Evolutionary conservation across 805 yeast species (phyloP), one percentile per base, ranked within the genome.

Genomic region (Saturnispora diversa): DNA sequence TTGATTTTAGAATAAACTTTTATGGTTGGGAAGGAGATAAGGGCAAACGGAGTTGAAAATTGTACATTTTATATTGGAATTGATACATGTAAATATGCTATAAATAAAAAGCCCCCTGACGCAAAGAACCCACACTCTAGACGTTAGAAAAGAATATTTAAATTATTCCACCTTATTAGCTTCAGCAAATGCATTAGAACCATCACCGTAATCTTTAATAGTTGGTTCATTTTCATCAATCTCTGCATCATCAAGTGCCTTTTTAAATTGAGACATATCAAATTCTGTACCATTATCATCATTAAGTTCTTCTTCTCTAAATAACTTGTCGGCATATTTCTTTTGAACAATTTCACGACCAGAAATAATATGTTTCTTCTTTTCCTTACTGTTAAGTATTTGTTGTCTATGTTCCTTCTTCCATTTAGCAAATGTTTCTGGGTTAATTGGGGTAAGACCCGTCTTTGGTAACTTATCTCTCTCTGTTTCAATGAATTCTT

Each of bases 401-500:
- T 74, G 73, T 44, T 73, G 73, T 45, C 65, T 64, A 51, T 86
- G 87, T 45, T 76, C 74, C 49, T 64, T 58, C 64, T 88, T 87
- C 97, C 98, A 92, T 54, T 72, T 73, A 24, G 71, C 71, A 60
- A 92, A 92, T 12, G 88, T 60, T 44, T 81, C 87, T 20, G 76
- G 65, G 1, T 94, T 88, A 47, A 94, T 86, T 24, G 97, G 97
- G 1, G 97, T 90, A 55, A 83, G 69, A 35, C 72, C 73, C 11
- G 70, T 71, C 59, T 69, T 72, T 53, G 94, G 94, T 56, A 92
- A 68, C 59, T 77, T 79, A 47, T 76, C 81, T 65, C 97, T 80
- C 64, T 88, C 98, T 43, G 90, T 77, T 59, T 94, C 98, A 49
- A 92, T 74, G 59, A 92, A 92, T 47, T 94, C 98, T 63, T 92